These are phyloP conservation scores for Lycium ferocissimum DNA, from an alignment of 257 asterid species.

Conservation along the genomic window DNA sequence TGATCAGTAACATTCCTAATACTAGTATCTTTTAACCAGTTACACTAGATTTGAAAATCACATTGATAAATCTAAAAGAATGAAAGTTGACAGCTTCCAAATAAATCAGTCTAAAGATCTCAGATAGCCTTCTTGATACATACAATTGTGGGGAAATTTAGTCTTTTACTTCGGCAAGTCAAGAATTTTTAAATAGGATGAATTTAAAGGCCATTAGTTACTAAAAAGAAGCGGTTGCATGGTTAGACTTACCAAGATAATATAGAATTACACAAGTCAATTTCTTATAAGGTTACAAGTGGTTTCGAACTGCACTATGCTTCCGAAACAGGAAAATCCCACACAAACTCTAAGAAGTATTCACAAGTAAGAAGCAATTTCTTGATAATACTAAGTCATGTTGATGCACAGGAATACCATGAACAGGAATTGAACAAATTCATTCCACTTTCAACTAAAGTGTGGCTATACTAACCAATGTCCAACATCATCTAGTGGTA, in stretches of 20 bases:
- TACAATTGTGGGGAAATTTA: neutral
- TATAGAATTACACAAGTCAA: neutral
- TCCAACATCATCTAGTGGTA: neutral
- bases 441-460: neutral
- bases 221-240: neutral
- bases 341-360: too few species aligned
- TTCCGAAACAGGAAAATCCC: too few species aligned
- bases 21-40: neutral
- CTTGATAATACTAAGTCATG: too few species aligned
- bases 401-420: too few species aligned
- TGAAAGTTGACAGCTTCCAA: neutral
- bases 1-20: neutral
- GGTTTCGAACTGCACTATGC: too few species aligned
- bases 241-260: neutral
- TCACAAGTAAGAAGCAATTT: too few species aligned
- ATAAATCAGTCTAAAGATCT: neutral
- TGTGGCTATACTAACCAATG: neutral
- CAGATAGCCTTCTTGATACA: neutral
- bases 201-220: neutral
- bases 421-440: neutral
- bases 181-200: neutral
- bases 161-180: neutral
- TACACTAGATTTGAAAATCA: neutral
- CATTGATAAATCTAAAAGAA: neutral
- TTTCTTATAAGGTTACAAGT: constrained; percentile 51